Conservation (phyloP, 495 filamentous ascomycete genomes). For the Neurospora sp. region DNA sequence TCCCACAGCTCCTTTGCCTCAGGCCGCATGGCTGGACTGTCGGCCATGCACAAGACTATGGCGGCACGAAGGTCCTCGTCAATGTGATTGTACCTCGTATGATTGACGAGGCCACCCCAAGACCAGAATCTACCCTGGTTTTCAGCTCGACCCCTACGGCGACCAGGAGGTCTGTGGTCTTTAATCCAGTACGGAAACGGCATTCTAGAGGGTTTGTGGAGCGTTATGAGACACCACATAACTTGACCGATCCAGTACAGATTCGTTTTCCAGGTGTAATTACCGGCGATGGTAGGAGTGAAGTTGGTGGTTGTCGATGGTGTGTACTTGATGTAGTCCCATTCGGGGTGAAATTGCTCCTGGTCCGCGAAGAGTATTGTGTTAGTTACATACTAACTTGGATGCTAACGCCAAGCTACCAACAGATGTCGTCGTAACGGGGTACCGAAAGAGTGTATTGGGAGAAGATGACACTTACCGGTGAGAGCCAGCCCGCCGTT, state of each 20-base stretch:
- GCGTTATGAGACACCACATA: not conserved
- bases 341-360: conserved; percentile 1
- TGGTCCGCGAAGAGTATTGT: not conserved
- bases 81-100: not conserved
- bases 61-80: not conserved
- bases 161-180: not conserved
- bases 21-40: not conserved
- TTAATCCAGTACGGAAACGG: not conserved
- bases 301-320: not conserved
- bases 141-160: not conserved
- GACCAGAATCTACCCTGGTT: not conserved
- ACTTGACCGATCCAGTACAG: not conserved
- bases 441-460: not conserved
- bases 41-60: not conserved
- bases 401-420: not conserved
- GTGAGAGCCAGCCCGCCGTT: not conserved
- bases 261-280: not conserved
- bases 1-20: not conserved
- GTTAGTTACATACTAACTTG: not conserved
- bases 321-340: not conserved
- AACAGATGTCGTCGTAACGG: not conserved
- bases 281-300: not conserved
- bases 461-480: not conserved
- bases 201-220: not conserved
- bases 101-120: not conserved